Evolutionary conservation across 352 stramenopile species (phyloP), one percentile per base, ranked within the genome.

Genomic region (Globisporangium canariense): DNA sequence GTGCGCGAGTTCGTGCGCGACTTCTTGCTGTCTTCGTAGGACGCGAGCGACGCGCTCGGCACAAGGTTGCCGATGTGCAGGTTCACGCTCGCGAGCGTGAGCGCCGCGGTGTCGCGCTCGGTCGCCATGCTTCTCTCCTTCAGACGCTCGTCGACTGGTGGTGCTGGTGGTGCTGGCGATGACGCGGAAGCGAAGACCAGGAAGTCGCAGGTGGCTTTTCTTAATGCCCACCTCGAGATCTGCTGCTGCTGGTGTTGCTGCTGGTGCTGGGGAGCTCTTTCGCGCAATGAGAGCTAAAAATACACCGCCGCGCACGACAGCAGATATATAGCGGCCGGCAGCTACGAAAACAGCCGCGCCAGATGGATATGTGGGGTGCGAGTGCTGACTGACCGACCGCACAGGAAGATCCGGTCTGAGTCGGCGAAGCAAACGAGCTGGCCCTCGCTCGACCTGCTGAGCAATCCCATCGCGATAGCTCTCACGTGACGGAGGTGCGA

Each of bases 31-130:
- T 64, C 58, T 30, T 67, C 50, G 64, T 60, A 54, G 8, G 73
- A 77, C 7, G 66, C 25, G 32, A 75, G 63, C 46, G 81, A 84
- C n/a, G 67, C 51, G 53, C 58, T 71, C 11, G 81, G 81, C 14
- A 86, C 56, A 62, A 90, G 59, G 50, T 60, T 74, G 56, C 76
- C 81, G 55, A 90, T 86, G 52, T 88, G 73, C 32, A 90, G 65
- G 22, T 74, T 80, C 40, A 90, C 71, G 22, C 60, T 76, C 25
- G 77, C 70, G 58, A 88, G 74, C 16, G 73, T 72, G 41, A 80
- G 67, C 11, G 65, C 20, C 10, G 46, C 58, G 25, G 36, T 65
- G 25, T 65, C 59, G 28, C 38, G 47, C 18, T 65, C 64, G 18
- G 32, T 58, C 36, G 49, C 55, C 46, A 68, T 64, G 58, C 43